Evolutionary conservation across 306 rosid genomes (phyloP).

Genomic region (Sindora glabra): DNA sequence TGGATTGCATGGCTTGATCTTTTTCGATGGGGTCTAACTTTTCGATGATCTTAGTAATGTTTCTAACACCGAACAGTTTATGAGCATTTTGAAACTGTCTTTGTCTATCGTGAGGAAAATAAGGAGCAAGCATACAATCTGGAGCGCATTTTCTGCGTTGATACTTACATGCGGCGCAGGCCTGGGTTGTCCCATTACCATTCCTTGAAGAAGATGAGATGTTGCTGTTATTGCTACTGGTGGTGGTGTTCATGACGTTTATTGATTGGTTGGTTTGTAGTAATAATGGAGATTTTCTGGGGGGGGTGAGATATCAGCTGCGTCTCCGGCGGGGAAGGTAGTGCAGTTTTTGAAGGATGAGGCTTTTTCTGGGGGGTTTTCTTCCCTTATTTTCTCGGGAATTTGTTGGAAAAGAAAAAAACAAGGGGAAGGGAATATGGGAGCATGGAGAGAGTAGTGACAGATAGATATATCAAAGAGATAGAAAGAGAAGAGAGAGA

Average conservation of each 20-base stretch:
- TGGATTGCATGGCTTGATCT: conserved; percentile 44
- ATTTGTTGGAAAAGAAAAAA: not conserved
- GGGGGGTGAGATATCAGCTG: conserved; percentile 43
- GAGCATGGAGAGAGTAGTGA: conserved; percentile 6
- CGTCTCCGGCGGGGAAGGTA: conserved; percentile 64
- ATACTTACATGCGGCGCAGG: conserved; percentile 83
- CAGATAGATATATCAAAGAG: not conserved
- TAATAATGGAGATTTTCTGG: too few relatives aligned
- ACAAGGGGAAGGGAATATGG: conserved; percentile 23
- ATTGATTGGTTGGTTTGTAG: too few relatives aligned
- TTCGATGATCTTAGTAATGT: conserved; percentile 45
- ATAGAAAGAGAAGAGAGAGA: not conserved
- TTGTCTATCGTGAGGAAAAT: conserved; percentile 62
- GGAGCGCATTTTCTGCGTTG: conserved; percentile 74
- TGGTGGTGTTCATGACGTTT: too few relatives aligned
- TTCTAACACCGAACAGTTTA: conserved; percentile 70
- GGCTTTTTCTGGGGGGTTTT: conserved; percentile 14
- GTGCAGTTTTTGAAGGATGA: not conserved
- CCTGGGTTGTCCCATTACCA: conserved; percentile 44
- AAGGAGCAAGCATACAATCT: conserved; percentile 72
- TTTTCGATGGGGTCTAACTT: conserved; percentile 10
- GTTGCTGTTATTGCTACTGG: too few relatives aligned
- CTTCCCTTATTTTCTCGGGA: conserved; percentile 10
- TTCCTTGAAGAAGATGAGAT: not conserved
- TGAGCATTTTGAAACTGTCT: conserved; percentile 64